phyloP scores from a whole-genome alignment of 1,139 yeast species.

The Pichia sp. region DNA sequence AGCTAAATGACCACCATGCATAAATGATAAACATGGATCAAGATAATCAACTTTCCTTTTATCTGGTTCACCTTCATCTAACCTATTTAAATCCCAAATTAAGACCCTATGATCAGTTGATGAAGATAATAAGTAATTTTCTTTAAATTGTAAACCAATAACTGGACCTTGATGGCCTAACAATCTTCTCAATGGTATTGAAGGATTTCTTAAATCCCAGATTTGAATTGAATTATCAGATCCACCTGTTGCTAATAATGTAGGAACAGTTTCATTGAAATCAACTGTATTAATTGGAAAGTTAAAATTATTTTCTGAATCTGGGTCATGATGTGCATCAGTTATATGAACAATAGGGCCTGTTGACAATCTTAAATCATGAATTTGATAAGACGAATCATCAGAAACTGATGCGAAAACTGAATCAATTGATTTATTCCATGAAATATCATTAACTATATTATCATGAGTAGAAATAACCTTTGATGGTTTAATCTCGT shows the following conservation, averaged over 20 bases:
- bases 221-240: conserved; percentile 44
- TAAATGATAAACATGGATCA: conserved; percentile 56
- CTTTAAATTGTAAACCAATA: conserved; percentile 28
- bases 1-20: conserved; percentile 57
- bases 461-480: conserved; percentile 43
- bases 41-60: conserved; percentile 32
- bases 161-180: conserved; percentile 41
- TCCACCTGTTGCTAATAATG: conserved; percentile 48
- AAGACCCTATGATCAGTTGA: conserved; percentile 46
- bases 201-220: conserved; percentile 46
- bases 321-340: conserved; percentile 35
- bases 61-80: conserved; percentile 40
- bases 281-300: conserved; percentile 40
- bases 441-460: conserved; percentile 51
- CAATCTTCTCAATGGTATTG: conserved; percentile 42
- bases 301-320: conserved; percentile 11
- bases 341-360: conserved; percentile 38
- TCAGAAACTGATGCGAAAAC: conserved; percentile 71
- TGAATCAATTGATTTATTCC: conserved; percentile 41
- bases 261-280: conserved; percentile 40
- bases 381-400: conserved; percentile 59
- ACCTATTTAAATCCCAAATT: conserved; percentile 44
- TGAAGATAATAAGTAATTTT: conserved; percentile 40
- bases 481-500: conserved; percentile 33
- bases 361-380: conserved; percentile 51